phyloP scores from a whole-genome alignment of 2,329 filamentous ascomycete genomes.

The Annulohypoxylon truncatum region DNA sequence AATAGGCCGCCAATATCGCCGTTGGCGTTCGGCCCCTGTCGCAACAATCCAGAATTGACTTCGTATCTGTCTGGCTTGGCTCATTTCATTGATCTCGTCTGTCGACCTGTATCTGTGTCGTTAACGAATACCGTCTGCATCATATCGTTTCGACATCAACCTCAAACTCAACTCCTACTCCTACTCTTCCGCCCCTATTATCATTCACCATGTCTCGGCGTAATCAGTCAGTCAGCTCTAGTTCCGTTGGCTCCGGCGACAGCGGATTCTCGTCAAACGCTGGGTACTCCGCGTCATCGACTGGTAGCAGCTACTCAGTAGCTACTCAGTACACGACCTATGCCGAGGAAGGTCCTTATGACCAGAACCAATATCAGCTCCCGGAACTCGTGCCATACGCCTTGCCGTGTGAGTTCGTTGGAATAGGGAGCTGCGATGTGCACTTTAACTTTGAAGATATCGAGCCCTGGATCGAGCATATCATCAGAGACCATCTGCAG shows the following conservation, averaged over 20 bases:
- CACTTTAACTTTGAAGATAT: slow-evolving; percentile 55
- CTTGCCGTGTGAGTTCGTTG: slow-evolving; percentile 61
- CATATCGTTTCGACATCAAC: not conserved
- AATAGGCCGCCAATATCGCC: slow-evolving; percentile 7
- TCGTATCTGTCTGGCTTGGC: not conserved
- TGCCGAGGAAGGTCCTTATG: not conserved
- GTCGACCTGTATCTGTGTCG: slow-evolving; percentile 4
- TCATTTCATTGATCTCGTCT: not conserved
- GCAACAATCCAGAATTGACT: not conserved
- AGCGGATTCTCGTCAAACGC: not conserved
- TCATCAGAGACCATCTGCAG: slow-evolving; percentile 52
- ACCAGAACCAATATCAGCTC: not conserved
- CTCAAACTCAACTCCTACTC: not conserved
- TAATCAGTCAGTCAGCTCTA: not conserved
- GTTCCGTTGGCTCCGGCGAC: not conserved
- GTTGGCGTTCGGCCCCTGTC: slow-evolving; percentile 1
- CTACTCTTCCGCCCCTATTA: not conserved
- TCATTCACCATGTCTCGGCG: slow-evolving; percentile 11
- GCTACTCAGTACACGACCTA: slow-evolving; percentile 2
- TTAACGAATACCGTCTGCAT: not conserved
- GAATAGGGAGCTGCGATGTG: slow-evolving; percentile 51
- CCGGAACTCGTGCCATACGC: slow-evolving; percentile 5
- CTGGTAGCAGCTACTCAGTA: not conserved
- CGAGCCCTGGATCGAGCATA: slow-evolving; percentile 61
- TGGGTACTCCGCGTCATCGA: slow-evolving; percentile 1